These are phyloP conservation scores for Magnaporthiopsis poae DNA, from an alignment of 2,329 filamentous ascomycete species.

Conservation along the genomic window DNA sequence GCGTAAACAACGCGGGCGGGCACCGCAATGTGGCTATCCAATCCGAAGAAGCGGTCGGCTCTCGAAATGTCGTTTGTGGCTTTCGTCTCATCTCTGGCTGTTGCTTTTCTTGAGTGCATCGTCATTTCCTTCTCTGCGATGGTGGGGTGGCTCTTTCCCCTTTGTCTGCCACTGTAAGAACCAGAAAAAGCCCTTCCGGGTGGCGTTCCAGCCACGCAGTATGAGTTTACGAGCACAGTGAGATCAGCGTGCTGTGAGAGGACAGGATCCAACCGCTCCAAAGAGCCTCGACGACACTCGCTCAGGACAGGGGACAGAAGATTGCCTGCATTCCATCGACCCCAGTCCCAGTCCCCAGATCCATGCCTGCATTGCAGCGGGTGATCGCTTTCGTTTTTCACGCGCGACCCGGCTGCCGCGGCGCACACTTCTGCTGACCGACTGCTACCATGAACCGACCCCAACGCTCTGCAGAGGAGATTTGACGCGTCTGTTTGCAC, in stretches of 20 bases:
- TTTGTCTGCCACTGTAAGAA: not conserved
- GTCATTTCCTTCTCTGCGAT: not conserved
- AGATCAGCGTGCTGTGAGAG: not conserved
- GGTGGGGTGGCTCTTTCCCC: not conserved
- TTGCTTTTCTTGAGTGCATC: not conserved
- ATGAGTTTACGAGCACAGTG: not conserved
- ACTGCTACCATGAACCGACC: constrained; percentile 2
- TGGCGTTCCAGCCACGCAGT: not conserved
- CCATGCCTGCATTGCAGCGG: not conserved
- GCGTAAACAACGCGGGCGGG: not conserved
- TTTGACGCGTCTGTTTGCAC: not conserved
- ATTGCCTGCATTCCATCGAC: not conserved
- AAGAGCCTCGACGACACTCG: not conserved
- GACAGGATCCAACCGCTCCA: not conserved
- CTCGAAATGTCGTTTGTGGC: not conserved
- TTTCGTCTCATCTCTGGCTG: not conserved
- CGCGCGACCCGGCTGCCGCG: too few relatives aligned
- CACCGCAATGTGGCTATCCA: not conserved
- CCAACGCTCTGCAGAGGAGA: not conserved
- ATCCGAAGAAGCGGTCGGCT: not conserved
- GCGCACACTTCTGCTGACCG: not conserved
- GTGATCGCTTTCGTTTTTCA: not conserved
- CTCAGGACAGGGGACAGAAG: not conserved
- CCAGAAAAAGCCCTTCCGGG: not conserved
- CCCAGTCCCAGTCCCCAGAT: too few relatives aligned